phyloP scores from a whole-genome alignment of 257 asterid species.

The Haberlea rhodopensis region DNA sequence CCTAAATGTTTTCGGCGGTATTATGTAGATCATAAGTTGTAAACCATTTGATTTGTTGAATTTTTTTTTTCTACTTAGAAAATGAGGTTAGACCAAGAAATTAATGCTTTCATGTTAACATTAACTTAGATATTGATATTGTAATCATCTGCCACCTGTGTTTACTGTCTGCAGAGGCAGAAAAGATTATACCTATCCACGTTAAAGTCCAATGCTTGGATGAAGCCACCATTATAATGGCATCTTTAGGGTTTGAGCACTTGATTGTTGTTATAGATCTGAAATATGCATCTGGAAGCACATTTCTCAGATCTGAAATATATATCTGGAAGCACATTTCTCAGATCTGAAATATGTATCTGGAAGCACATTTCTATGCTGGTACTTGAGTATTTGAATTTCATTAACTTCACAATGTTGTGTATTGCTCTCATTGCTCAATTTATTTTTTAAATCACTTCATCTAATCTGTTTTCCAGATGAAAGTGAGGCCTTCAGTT shows the following conservation, averaged over 20 bases:
- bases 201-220: slow-evolving; percentile 66
- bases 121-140: too few species aligned
- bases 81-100: too few species aligned
- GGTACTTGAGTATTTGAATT: slow-evolving; percentile 4
- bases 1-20: too few species aligned
- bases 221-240: slow-evolving; percentile 52
- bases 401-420: background rate
- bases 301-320: too few species aligned
- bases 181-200: slow-evolving; percentile 52
- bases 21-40: too few species aligned
- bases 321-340: too few species aligned
- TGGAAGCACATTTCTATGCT: slow-evolving; percentile 14
- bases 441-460: slow-evolving; percentile 17
- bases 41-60: too few species aligned
- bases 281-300: too few species aligned
- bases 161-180: slow-evolving; percentile 64
- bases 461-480: slow-evolving; percentile 40
- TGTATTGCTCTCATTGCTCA: slow-evolving; percentile 8
- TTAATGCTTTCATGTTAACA: too few species aligned
- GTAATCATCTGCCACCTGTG: slow-evolving; percentile 16
- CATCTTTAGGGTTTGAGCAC: slow-evolving; percentile 85
- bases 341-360: slow-evolving; percentile 55
- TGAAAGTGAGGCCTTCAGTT: slow-evolving; percentile 86
- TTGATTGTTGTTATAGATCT: slow-evolving; percentile 88
- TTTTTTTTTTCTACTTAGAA: too few species aligned